Evolutionary conservation across 169 alveolate species (phyloP), one percentile per base, ranked within the genome.

Genomic region (Neospora caninum): DNA sequence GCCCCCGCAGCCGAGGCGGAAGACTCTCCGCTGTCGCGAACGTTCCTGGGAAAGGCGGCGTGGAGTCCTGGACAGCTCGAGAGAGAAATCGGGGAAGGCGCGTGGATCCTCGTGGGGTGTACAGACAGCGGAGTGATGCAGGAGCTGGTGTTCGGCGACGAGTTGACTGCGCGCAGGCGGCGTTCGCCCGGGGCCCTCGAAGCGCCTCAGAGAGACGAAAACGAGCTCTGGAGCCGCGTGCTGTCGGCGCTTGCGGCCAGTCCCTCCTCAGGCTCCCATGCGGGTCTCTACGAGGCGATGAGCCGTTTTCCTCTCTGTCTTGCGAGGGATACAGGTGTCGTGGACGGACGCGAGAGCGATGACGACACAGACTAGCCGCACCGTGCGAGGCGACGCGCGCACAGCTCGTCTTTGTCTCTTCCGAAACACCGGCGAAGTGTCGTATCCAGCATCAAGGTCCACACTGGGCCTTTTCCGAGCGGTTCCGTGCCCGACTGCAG

Each of bases 51-150:
- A 13, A 82, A 82, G 39, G 89, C 89, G 4, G 0, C 89, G 20
- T 82, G 89, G 89, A 13, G 67, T 13, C 89, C 67, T 22, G 89
- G 89, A 10, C 89, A 82, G 89, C 89, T 82, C 36, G 89, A 82
- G 41, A 2, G 89, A 36, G 89, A 82, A 82, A 36, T 82, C 41
- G 89, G 18, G 41, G 34, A 49, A 41, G 89, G 89, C 41, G 39
- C 39, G 89, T 82, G 89, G 89, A 29, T 82, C 25, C 38, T 82
- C 54, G 54, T 82, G 31, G 69, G 89, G 89, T 82, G 89, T 31
- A 41, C 89, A 36, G 89, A 82, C 89, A 43, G 69, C 53, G 58
- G 54, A 42, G 89, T 82, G 36, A 82, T 82, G 89, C 89, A 82
- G 89, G 89, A 82, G 7, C 6, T 82, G n/a, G 89, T 82, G 4